These are phyloP conservation scores for Barbarea vulgaris DNA, from an alignment of 345 rosid genomes.

Conservation along the genomic window DNA sequence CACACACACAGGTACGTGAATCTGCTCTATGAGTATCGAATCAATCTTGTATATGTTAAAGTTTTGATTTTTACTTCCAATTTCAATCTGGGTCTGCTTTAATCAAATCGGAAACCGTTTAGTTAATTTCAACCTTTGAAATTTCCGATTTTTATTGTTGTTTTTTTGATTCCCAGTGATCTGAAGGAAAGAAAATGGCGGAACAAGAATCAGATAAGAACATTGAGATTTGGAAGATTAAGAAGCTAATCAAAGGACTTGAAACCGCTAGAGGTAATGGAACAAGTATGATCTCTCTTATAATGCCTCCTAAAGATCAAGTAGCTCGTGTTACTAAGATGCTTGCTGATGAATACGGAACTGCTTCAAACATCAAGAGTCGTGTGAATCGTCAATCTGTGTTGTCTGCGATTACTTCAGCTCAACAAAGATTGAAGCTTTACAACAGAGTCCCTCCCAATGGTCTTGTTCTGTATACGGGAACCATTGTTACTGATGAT, in stretches of 20 bases:
- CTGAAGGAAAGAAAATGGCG: slow-evolving; percentile 49
- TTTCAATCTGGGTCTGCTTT: slow-evolving; percentile 16
- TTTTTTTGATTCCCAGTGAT: background rate
- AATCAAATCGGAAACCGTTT: background rate
- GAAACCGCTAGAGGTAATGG: slow-evolving; percentile 93
- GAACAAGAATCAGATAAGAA: slow-evolving; percentile 87
- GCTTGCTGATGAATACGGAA: slow-evolving; percentile 92
- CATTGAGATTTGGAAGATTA: slow-evolving; percentile 91
- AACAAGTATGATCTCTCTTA: slow-evolving; percentile 93
- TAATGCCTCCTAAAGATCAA: slow-evolving; percentile 93
- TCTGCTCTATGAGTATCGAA: background rate
- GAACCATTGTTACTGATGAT: slow-evolving; percentile 79
- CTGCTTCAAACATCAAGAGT: slow-evolving; percentile 91
- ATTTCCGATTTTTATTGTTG: background rate
- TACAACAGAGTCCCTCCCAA: slow-evolving; percentile 84
- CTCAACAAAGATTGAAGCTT: slow-evolving; percentile 88
- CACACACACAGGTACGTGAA: slow-evolving; percentile 7
- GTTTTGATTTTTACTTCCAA: background rate
- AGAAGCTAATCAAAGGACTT: slow-evolving; percentile 80
- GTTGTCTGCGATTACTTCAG: slow-evolving; percentile 87
- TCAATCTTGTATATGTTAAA: background rate
- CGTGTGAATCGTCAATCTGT: slow-evolving; percentile 91
- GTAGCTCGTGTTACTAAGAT: slow-evolving; percentile 87
- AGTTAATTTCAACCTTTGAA: slow-evolving; percentile 2
- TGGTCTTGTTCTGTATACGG: slow-evolving; percentile 83